phyloP scores from a whole-genome alignment of 116 monocot species.

The Dioscorea cayenensis region DNA sequence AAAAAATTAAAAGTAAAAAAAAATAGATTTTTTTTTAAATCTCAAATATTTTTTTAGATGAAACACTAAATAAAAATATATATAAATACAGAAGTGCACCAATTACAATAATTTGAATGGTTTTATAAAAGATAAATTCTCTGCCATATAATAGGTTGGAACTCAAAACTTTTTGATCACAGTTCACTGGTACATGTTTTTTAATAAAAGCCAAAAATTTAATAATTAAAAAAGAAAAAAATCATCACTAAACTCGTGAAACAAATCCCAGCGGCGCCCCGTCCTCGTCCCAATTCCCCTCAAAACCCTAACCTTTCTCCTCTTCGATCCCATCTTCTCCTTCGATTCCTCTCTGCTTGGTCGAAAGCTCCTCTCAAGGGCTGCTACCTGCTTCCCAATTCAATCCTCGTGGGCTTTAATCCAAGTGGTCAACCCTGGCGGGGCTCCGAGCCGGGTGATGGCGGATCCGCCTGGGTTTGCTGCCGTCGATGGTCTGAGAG shows the following conservation, averaged over 20 bases:
- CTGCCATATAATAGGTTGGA: too few relatives aligned
- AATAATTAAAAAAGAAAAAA: background rate
- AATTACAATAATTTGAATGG: too few relatives aligned
- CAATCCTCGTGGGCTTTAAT: background rate
- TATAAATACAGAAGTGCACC: too few relatives aligned
- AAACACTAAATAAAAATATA: too few relatives aligned
- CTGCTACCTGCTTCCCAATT: background rate
- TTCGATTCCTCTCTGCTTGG: background rate
- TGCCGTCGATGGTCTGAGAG: background rate
- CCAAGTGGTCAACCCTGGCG: conserved; percentile 5
- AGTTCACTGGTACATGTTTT: too few relatives aligned
- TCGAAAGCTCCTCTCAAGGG: background rate
- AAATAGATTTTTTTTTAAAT: too few relatives aligned
- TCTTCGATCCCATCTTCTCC: background rate
- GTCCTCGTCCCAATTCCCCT: background rate
- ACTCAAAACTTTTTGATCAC: too few relatives aligned
- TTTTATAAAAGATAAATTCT: too few relatives aligned
- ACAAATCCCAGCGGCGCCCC: background rate
- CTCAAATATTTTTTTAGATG: too few relatives aligned
- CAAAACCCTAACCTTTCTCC: background rate
- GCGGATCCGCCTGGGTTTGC: conserved; percentile 10
- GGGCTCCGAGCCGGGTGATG: conserved; percentile 2
- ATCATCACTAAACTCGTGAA: background rate
- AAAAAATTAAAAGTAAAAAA: too few relatives aligned
- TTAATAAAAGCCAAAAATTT: too few relatives aligned